Evolutionary conservation across 1,284 basidiomycete genomes (phyloP), one percentile per base, ranked within the genome.

Genomic region (Heterobasidion parviporum): DNA sequence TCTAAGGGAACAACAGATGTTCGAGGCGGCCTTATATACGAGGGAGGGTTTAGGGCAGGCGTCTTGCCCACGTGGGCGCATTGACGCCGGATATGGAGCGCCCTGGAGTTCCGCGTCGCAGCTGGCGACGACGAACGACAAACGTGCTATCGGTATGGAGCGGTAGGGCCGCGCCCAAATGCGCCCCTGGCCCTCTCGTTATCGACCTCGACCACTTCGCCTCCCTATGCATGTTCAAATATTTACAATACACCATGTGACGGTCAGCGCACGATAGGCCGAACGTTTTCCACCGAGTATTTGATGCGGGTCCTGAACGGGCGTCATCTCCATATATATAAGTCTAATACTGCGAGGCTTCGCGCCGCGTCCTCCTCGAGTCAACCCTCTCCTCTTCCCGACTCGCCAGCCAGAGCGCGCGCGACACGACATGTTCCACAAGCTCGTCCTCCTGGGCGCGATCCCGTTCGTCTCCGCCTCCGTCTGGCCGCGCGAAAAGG

Each of bases 1-100:
- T 87, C 85, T 84, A 59, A 74, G 64, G 80, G 76, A 74, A 68
- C 53, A 66, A 58, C 38, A 35, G 0, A 46, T 54, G 57, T 56
- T 18, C 50, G 58, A 9, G 43, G 3, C 6, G 35, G 60, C 57
- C 4, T 67, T 79, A 67, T 80, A 80, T 78, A 75, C 35, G 16
- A 48, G 4, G 7, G 35, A 2, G 35, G 33, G 60, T 66, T 68
- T 61, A 68, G 68, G 67, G 58, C 54, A 52, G 58, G 58, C 20
- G 35, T 34, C 43, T 15, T 3, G 38, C n/a, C 12, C 38, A 41
- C 38, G 38, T 41, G 38, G 10, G 38, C 38, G 38, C 38, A n/a
- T 41, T 12, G n/a, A n/a, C 38, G 6, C 38, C 38, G 12, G 38
- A n/a, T 12, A n/a, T 12, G n/a, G 38, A 10, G 38, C 38, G 7